Base-by-base conservation (phyloP, 306 rosid genomes). In the Prinsepia uniflora region DNA sequence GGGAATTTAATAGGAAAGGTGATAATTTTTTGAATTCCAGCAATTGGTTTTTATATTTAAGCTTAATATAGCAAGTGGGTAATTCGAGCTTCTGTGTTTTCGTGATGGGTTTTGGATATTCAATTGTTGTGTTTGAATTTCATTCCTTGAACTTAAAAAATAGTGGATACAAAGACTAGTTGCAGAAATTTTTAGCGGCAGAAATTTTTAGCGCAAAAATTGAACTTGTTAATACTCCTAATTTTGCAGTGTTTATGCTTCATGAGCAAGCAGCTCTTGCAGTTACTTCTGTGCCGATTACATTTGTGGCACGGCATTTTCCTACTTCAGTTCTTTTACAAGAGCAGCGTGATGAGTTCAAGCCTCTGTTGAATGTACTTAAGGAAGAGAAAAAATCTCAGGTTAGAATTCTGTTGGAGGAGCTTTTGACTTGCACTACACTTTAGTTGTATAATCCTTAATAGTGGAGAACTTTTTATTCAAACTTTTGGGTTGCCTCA, bases 301-400 rank as follows among this genome's bases (percentile, higher is more conserved):
- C 75, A 76, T 80, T 74, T 68, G 67, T 85, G 45, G 68, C 87
- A 11, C 91, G 81, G 54, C 84, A 80, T 73, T 85, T 89, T 82
- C 84, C 88, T 61, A 81, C 90, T 44, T 87, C 96, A 1, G 88
- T 89, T 87, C 86, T 87, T 68, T 67, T 78, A 67, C 94, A 85
- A 90, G 97, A 93, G 75, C 97, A 88, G 76, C 87, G 84, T 14
- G 86, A 90, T 65, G 96, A 92, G 62, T 84, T 77, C 75, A 86
- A 58, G 79, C 80, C 91, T 77, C 72, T 76, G 57, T 78, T 74
- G 78, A 88, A 81, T 52, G 48, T 80, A 14, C 53, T 72, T 15
- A 84, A 85, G 81, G 87, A 88, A 82, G 92, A 87, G 40, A 87
- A 76, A 75, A 36, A 85, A 75, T 79, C 87, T 22, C 90, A 89